Conservation (phyloP, 257 asterid species). For the Petrea volubilis region DNA sequence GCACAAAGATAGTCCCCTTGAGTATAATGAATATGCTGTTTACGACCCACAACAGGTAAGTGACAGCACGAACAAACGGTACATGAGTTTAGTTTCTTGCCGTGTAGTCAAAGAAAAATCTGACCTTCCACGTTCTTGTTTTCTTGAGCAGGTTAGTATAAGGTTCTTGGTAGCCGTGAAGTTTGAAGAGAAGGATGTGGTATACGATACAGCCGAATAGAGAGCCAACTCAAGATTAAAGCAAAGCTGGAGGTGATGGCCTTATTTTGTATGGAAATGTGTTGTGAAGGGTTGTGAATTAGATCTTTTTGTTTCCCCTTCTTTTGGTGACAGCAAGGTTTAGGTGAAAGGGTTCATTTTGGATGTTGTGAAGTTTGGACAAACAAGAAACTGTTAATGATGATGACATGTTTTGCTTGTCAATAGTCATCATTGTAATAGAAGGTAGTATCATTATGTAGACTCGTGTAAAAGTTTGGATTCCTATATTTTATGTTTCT, state of each 20-base stretch:
- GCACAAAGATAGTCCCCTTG: conserved; percentile 62
- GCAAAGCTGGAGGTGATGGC: no score
- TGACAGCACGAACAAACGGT: neutral
- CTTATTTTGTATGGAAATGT: neutral
- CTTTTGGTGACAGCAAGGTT: neutral
- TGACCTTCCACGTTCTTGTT: neutral
- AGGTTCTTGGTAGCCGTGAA: conserved; percentile 79
- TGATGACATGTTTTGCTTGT: conserved; percentile 10
- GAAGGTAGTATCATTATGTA: neutral
- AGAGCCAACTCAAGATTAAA: neutral
- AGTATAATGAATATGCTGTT: conserved; percentile 82
- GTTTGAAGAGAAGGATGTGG: conserved; percentile 72
- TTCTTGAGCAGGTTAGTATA: conserved; percentile 50
- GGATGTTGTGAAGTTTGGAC: neutral
- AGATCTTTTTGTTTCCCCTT: neutral
- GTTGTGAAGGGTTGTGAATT: neutral
- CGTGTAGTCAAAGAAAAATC: neutral
- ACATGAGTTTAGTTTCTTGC: neutral
- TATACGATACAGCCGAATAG: conserved; percentile 31
- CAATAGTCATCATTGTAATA: neutral
- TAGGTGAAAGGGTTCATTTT: conserved; percentile 8
- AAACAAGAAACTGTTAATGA: neutral
- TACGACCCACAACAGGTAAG: conserved; percentile 74
- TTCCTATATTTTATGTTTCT: no score
- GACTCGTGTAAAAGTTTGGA: neutral